Conservation (phyloP, 768 basidiomycete species). For the Gymnopilus dilepis region DNA sequence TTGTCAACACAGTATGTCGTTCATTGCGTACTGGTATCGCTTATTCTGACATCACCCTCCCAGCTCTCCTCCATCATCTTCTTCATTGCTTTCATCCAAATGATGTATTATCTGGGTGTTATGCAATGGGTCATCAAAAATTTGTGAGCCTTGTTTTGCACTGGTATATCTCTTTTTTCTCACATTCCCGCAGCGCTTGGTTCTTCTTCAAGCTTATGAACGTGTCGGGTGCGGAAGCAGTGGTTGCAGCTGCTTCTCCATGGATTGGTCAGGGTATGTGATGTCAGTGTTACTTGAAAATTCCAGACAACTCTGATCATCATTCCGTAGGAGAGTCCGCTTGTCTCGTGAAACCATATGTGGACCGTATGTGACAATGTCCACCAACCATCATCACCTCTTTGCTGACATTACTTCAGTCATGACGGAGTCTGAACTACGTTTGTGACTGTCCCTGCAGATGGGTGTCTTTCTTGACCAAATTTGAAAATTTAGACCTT, state of each 20-base stretch:
- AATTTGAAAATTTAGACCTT: conserved; percentile 47
- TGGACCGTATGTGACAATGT: conserved; percentile 65
- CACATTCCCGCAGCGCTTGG: conserved; percentile 65
- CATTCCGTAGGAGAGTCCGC: conserved; percentile 68
- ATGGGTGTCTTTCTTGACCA: background rate
- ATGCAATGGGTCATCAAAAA: conserved; percentile 94
- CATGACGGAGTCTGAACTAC: conserved; percentile 86
- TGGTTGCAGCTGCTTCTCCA: conserved; percentile 92
- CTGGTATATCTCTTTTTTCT: background rate
- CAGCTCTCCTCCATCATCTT: conserved; percentile 85
- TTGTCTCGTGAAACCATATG: conserved; percentile 83
- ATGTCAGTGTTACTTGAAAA: conserved; percentile 29
- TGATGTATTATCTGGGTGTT: conserved; percentile 88
- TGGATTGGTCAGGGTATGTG: conserved; percentile 88
- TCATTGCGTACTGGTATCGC: conserved; percentile 20
- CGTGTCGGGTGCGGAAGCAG: conserved; percentile 93
- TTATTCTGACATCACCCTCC: conserved; percentile 18
- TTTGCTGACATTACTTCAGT: conserved; percentile 32
- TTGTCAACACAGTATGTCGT: conserved; percentile 70
- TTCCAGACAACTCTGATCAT: conserved; percentile 59
- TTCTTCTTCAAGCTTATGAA: conserved; percentile 93
- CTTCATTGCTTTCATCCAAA: conserved; percentile 92
- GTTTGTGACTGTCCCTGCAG: conserved; percentile 41
- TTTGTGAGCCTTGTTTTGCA: conserved; percentile 59
- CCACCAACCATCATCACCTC: no score